Evolutionary conservation across 1,139 yeast species (phyloP).

Genomic region (Ashbya aceris): DNA sequence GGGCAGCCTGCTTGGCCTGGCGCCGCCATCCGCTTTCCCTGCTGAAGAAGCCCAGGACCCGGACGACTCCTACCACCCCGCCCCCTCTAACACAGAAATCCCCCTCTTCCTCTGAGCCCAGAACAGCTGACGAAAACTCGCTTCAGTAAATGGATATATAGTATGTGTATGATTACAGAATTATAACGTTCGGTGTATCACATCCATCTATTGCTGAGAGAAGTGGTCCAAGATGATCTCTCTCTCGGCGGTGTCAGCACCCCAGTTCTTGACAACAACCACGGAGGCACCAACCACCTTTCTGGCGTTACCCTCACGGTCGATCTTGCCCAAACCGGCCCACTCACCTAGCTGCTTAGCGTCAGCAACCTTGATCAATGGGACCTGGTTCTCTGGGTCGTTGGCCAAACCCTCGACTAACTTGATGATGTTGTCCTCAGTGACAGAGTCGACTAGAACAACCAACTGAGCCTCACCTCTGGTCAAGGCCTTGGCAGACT

Average conservation of each 20-base stretch:
- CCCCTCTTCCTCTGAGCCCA: slow-evolving; percentile 2
- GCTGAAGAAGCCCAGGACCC: not conserved
- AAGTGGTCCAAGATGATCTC: slow-evolving; percentile 93
- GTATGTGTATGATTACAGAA: not conserved
- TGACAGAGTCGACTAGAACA: slow-evolving; percentile 96
- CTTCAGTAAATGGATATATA: not conserved
- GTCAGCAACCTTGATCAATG: slow-evolving; percentile 98
- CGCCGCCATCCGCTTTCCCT: not conserved
- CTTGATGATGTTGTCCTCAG: slow-evolving; percentile 94
- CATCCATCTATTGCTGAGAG: slow-evolving; percentile 55
- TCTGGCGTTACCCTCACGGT: slow-evolving; percentile 99
- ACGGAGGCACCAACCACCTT: slow-evolving; percentile 99
- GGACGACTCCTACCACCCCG: not conserved
- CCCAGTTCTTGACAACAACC: slow-evolving; percentile 99
- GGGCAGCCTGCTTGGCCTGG: not conserved
- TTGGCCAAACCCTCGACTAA: slow-evolving; percentile 99
- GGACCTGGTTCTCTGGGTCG: slow-evolving; percentile 94
- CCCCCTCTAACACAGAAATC: not conserved
- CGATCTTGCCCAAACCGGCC: slow-evolving; percentile 99
- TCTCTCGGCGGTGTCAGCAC: slow-evolving; percentile 99
- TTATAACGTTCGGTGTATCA: not conserved
- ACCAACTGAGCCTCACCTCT: slow-evolving; percentile 97
- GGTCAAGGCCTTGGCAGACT: slow-evolving; percentile 97
- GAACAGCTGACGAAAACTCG: not conserved
- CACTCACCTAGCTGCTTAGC: slow-evolving; percentile 99